Base-by-base conservation (phyloP, 2,329 filamentous ascomycete genomes). In the Ascocoryne sarcoides region DNA sequence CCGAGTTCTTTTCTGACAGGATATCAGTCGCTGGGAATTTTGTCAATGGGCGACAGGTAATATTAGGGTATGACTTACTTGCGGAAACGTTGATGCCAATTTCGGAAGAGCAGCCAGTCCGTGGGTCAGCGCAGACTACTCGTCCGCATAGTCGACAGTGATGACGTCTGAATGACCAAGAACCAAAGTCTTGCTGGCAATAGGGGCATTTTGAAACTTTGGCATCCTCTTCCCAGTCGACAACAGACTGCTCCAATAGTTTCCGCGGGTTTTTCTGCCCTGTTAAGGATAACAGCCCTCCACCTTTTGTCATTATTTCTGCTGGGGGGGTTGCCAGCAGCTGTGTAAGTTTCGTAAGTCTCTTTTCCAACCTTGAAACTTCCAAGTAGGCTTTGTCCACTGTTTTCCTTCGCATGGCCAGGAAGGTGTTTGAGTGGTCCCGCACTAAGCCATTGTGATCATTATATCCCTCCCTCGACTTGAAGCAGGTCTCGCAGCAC, bases 401-500 rank as follows among this genome's bases (percentile, higher is more conserved):
- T 29, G 70, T 84, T 49, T 80, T 84, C 53, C 82, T 76, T 43
- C 92, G 71, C n/a, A 83, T 72, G 3, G 72, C 71, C 10, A 71
- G 64, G 53, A 98, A 95, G 3, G 68, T 66, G n/a, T 68, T 65
- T 3, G 77, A 88, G 53, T 88, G 83, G 53, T 94, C 81, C 44
- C 79, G 69, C 42, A 79, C 68, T 2, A 81, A 61, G 1, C 88
- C 85, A 40, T 74, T 75, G 53, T 90, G 83, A 56, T 98, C 89
- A 58, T 93, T 95, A 63, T 98, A 98, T 3, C 92, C 92, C 18
- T 89, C 86, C 54, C 92, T 76, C 37, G 88, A 95, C 66, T 95
- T 96, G 66, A 92, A 98, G 65, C 92, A 98, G n/a, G 92, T 96
- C 66, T 98, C 92, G 59, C 92, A 98, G 2, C 96, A 90, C 37